phyloP scores from a whole-genome alignment of 169 alveolate genomes.

The Eimeria praecox region DNA sequence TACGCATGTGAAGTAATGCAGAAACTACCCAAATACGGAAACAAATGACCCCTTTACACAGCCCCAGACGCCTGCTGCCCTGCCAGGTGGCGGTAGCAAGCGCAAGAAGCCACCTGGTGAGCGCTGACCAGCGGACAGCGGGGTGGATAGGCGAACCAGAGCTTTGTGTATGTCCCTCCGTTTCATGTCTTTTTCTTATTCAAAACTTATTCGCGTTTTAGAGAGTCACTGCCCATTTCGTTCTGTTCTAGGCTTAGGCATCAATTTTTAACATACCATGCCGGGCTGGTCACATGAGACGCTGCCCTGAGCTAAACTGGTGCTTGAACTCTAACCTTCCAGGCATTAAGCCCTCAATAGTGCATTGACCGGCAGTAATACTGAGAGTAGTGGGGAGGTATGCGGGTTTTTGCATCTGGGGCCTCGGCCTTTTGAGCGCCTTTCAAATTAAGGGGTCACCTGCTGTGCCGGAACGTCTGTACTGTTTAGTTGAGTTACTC shows the following conservation, averaged over 20 bases:
- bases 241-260: background rate
- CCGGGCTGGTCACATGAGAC: background rate
- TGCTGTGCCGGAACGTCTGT: background rate
- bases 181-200: background rate
- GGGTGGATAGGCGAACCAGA: background rate
- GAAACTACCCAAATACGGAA: background rate
- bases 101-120: background rate
- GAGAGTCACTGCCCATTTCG: background rate
- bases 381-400: background rate
- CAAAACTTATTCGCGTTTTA: background rate
- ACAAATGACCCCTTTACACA: background rate
- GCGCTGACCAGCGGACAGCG: slow-evolving; percentile 25
- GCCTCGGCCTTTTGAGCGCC: background rate
- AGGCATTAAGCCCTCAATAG: background rate
- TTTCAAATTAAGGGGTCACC: background rate
- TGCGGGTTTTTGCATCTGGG: background rate
- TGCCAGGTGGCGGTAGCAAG: background rate
- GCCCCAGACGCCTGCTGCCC: background rate
- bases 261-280: background rate
- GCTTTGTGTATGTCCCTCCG: background rate
- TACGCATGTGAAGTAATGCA: background rate
- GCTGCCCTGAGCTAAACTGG: background rate
- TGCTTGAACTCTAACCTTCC: background rate
- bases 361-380: background rate
- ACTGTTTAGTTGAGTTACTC: background rate